phyloP scores from a whole-genome alignment of 2,329 filamentous ascomycete genomes.

The Fusarium fujikuroi region DNA sequence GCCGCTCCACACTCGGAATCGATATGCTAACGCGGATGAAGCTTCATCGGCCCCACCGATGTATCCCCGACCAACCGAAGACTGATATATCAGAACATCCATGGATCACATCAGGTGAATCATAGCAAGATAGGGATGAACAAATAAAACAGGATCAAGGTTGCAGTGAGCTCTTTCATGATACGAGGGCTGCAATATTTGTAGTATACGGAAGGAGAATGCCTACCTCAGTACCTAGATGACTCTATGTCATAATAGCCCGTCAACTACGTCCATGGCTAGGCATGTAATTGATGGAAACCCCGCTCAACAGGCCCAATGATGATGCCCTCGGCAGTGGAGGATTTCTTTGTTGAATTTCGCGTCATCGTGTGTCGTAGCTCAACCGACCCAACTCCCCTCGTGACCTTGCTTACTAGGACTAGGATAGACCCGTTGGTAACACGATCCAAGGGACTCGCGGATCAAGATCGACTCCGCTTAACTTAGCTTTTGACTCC shows the following conservation, averaged over 20 bases:
- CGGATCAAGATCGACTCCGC: conserved; percentile 32
- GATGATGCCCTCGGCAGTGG: conserved; percentile 8
- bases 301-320: conserved; percentile 24
- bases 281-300: background rate
- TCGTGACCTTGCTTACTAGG: conserved; percentile 26
- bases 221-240: background rate
- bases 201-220: background rate
- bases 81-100: conserved; percentile 36
- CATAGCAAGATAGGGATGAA: conserved; percentile 7
- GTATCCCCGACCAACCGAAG: conserved; percentile 39
- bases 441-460: conserved; percentile 30
- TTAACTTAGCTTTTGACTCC: conserved; percentile 8
- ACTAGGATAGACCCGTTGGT: conserved; percentile 10
- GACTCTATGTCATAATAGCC: background rate
- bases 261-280: background rate
- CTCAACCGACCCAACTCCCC: conserved; percentile 19
- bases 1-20: conserved; percentile 38
- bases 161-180: background rate
- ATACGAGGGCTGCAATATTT: background rate
- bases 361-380: conserved; percentile 35
- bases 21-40: conserved; percentile 39
- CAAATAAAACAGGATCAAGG: conserved; percentile 10
- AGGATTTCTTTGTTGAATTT: conserved; percentile 10
- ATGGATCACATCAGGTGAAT: conserved; percentile 42
- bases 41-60: conserved; percentile 38